Evolutionary conservation across 352 stramenopile species (phyloP), one percentile per base, ranked within the genome.

Genomic region (Phytophthora chlamydospora): DNA sequence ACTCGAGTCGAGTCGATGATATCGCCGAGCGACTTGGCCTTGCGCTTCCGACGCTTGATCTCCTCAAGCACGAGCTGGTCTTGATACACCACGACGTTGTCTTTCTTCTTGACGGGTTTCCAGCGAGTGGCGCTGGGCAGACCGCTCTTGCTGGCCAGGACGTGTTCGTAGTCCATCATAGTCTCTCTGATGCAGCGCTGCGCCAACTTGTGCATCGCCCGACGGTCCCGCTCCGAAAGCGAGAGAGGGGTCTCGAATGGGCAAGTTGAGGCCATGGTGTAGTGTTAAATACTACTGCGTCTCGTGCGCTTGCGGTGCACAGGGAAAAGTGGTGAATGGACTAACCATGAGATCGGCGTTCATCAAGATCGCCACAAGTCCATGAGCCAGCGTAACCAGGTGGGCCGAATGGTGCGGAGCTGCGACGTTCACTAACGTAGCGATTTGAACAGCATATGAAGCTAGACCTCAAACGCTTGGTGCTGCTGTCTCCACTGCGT

Each of bases 131-230:
- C 21, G 31, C 55, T 67, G 12, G 68, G 68, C 16, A 70, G 34
- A 9, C 68, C 53, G 11, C 40, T 63, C n/a, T 58, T 62, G 16
- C 57, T 62, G 12, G 52, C 56, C 39, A 71, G 29, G n/a, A 76
- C 58, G 31, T 76, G 63, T 6, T 76, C 68, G 34, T 65, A 76
- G 29, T 76, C 68, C 9, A 63, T 7, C 36, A 76, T 57, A 9
- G 63, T 76, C 50, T 73, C 53, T 10, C 42, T 39, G 19, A 73
- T 40, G 35, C 48, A 58, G 10, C 40, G 58, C 19, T 76, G 40
- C 3, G 45, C 63, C 21, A 76, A 58, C 3, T 40, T 64, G 32
- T 41, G 34, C 32, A 73, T 71, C 17, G 63, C 57, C 3, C 34
- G 58, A 46, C 47, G 48, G 24, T 76, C 68, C 27, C 63, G 63